Base-by-base conservation (phyloP, 140 eudicot species). In the Cichorium intybus region DNA sequence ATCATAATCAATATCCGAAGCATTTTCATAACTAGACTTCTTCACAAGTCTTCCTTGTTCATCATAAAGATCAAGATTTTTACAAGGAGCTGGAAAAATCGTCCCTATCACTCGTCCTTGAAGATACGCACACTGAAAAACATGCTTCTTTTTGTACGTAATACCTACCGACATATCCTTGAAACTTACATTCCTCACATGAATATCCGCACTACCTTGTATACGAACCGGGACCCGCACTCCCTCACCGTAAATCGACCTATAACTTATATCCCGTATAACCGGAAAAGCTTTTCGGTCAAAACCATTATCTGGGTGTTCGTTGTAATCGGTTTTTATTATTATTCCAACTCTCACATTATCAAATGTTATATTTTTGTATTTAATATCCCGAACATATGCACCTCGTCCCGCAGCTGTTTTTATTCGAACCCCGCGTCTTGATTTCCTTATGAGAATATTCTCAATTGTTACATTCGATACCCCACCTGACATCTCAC, bases 401-500 rank as follows among this genome's bases (percentile, higher is more conserved):
- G 95, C 97, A 7, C 99, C 99, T 75, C 99, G 69, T 2, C 99
- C 99, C 0, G 93, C 83, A 17, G 96, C 96, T 23, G 99, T 93
- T 70, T 93, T 93, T 66, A 93, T 93, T 24, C 99, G 84, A 12
- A 93, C 80, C 15, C 88, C 99, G 7, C 97, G 90, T 61, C 96
- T 83, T 26, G 99, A 93, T 56, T 76, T 80, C 95, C 95, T 85
- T 2, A 93, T 60, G 5, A 74, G 74, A 56, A 88, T 56, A 56
- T 93, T 93, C 56, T 88, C 95, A 6, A 93, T 77, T 0, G 87
- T 85, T 67, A 93, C 75, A 23, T 93, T 93, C 51, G 97, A 85
- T 64, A 93, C 93, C 12, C 99, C 99, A 2, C 95, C 99, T 0
- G 99, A 93, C 99, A 93, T 93, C 74, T 93, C 99, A 54, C 99